Evolutionary conservation across 75 land plant genomes (phyloP), one percentile per base, ranked within the genome.

Genomic region (Selaginella tamariscina): DNA sequence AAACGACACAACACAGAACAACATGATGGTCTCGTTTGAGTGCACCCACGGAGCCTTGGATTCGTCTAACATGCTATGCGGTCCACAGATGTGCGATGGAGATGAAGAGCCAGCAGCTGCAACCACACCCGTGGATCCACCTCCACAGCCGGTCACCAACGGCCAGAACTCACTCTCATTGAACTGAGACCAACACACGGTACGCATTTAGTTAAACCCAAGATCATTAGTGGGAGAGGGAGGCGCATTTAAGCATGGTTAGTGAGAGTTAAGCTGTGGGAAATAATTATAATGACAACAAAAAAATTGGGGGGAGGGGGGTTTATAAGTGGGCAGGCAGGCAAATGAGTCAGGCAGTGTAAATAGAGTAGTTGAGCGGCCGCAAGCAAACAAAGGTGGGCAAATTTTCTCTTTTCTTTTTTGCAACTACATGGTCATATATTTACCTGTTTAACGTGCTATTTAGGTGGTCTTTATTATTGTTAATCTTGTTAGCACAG

Each of bases 301-400:
- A 39, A 39, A 39, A 39, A 15, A 5, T 39, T 39, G 49, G 49
- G 49, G 15, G 49, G 5, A 15, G 49, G 49, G 15, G n/a, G n/a
- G n/a, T n/a, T n/a, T n/a, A n/a, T n/a, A n/a, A n/a, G n/a, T n/a
- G n/a, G 49, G 11, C 49, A 39, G 49, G 49, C 11, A 39, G 49
- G 49, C 49, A 39, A 39, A 39, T 15, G 49, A 39, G 49, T 39
- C 49, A 39, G 49, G 49, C 49, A 39, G 49, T 39, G 49, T 39
- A 39, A 39, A 39, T 39, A 39, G 49, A 5, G 15, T n/a, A n/a
- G n/a, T n/a, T n/a, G n/a, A n/a, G n/a, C n/a, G n/a, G n/a, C n/a
- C n/a, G n/a, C n/a, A n/a, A n/a, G n/a, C n/a, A n/a, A n/a, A n/a
- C n/a, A n/a, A n/a, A n/a, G n/a, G n/a, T n/a, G n/a, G n/a, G n/a